These are phyloP conservation scores for Eimeria nieschulzi DNA, from an alignment of 169 alveolate genomes.

Conservation along the genomic window DNA sequence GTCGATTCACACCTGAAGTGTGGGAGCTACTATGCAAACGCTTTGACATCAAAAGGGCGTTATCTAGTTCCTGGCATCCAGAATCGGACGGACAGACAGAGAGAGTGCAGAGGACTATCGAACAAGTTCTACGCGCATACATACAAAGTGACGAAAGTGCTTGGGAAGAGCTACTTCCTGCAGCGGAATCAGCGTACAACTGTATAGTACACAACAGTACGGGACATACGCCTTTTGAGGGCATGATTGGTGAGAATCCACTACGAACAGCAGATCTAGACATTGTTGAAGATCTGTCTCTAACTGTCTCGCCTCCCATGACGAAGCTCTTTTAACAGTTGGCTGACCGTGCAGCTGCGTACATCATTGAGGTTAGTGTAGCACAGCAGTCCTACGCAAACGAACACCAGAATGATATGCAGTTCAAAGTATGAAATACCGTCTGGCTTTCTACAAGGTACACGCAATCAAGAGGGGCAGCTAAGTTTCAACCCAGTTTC, in stretches of 20 bases:
- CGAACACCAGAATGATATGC: neutral
- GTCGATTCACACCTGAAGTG: neutral
- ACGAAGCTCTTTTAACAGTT: neutral
- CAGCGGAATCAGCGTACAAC: neutral
- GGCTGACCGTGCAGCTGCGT: neutral
- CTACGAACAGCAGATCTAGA: too few species aligned
- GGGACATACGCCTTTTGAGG: neutral
- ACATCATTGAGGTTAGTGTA: neutral
- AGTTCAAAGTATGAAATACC: neutral
- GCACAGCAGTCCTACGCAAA: neutral
- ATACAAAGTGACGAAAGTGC: neutral
- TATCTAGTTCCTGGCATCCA: neutral
- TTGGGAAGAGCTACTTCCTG: neutral
- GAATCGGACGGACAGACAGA: neutral
- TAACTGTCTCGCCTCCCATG: neutral
- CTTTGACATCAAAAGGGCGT: neutral
- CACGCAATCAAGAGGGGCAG: too few species aligned
- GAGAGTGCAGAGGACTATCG: neutral
- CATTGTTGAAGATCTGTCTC: neutral
- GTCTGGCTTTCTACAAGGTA: neutral
- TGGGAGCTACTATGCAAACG: slow-evolving; percentile 1
- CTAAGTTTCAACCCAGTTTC: neutral
- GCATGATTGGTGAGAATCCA: neutral
- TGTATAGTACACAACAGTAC: neutral
- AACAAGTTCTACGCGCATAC: neutral